Percentiles rank a stretch among this genome's conserved stretches.
These are phyloP conservation scores for Heliosperma pusillum DNA, from an alignment of 148 eudicot species.

Conservation along the genomic window DNA sequence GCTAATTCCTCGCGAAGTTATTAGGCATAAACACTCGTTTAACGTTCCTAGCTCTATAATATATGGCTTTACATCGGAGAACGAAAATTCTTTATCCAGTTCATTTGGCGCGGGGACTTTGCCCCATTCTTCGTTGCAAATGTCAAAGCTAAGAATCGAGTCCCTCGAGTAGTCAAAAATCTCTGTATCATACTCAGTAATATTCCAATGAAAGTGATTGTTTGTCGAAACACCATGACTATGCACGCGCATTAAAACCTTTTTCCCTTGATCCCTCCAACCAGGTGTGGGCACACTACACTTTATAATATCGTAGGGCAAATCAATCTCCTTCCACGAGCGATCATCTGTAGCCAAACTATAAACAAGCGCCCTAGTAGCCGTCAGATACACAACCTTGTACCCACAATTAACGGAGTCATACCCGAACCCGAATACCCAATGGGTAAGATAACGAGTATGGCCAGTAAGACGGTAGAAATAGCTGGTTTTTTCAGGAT, in stretches of 20 bases:
- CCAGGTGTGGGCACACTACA: background rate
- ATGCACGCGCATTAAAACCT: slow-evolving; percentile 4
- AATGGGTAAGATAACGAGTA: background rate
- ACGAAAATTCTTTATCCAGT: background rate
- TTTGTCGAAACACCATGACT: slow-evolving; percentile 5
- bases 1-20: slow-evolving; percentile 5
- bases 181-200: background rate
- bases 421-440: slow-evolving; percentile 20
- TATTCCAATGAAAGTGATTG: slow-evolving; percentile 19
- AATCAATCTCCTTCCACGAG: slow-evolving; percentile 2
- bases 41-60: slow-evolving; percentile 9
- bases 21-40: slow-evolving; percentile 9
- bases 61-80: background rate
- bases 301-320: background rate
- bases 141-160: background rate
- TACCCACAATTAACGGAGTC: background rate
- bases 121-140: slow-evolving; percentile 11
- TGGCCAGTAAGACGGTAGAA: background rate
- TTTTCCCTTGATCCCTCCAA: background rate
- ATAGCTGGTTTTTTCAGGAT: background rate
- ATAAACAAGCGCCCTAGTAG: background rate
- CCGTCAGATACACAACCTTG: slow-evolving; percentile 3
- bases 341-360: slow-evolving; percentile 5
- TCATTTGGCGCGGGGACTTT: slow-evolving; percentile 3
- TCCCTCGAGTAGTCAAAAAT: background rate